A percentile compares a stretch with the other conserved stretches of the same genome.
Conservation (phyloP, 768 basidiomycete species). For the Leccinum truebloodii region DNA sequence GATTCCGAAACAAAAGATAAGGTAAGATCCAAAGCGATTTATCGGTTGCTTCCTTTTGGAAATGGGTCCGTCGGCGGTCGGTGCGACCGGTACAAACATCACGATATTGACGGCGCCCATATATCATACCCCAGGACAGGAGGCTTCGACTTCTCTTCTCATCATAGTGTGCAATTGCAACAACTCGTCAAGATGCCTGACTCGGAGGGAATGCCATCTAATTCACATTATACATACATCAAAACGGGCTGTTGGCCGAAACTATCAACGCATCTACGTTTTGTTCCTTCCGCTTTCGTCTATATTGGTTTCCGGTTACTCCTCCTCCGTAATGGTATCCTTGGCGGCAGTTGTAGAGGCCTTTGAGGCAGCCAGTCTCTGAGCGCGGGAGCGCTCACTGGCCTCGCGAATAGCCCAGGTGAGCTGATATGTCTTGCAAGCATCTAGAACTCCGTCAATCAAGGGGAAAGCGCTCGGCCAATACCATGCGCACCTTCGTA, state of each 20-base stretch:
- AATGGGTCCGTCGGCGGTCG: constrained; percentile 14
- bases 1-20: constrained; percentile 56
- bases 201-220: background rate
- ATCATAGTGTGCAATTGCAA: background rate
- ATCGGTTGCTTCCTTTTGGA: constrained; percentile 48
- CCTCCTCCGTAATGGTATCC: constrained; percentile 30
- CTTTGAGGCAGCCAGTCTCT: constrained; percentile 40
- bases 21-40: constrained; percentile 45
- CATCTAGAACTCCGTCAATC: constrained; percentile 49
- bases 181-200: background rate
- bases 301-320: constrained; percentile 14
- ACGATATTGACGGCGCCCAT: constrained; percentile 1
- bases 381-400: constrained; percentile 62
- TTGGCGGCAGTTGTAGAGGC: constrained; percentile 29
- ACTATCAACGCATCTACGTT: constrained; percentile 2
- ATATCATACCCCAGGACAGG: constrained; percentile 40
- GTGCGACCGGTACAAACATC: constrained; percentile 8
- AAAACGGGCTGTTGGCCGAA: background rate
- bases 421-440: constrained; percentile 84
- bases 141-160: constrained; percentile 36
- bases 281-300: background rate
- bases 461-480: background rate
- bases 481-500: constrained; percentile 66
- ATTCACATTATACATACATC: background rate
- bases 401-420: constrained; percentile 92